A percentile compares a stretch with the other conserved stretches of the same genome.
Evolutionary conservation across 164 flowering plant genomes (phyloP).

Genomic region (Taxillus chinensis): DNA sequence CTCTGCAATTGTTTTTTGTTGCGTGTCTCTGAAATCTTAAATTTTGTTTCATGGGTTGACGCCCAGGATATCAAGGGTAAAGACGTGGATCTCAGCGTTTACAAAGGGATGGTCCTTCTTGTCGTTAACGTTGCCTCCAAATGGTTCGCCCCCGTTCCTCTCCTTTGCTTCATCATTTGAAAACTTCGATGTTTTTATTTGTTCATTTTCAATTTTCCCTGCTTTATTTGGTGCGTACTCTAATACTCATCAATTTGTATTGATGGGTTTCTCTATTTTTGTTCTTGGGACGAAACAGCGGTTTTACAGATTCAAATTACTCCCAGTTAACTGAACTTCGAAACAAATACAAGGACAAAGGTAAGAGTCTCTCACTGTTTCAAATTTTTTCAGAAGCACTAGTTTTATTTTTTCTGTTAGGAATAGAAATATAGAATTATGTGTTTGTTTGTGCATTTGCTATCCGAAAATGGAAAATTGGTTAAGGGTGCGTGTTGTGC

Average conservation of each 20-base stretch:
- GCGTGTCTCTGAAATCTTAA: neutral
- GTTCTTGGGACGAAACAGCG: conserved; percentile 31
- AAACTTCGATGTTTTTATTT: neutral
- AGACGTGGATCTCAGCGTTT: conserved; percentile 52
- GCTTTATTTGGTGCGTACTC: neutral
- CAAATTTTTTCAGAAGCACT: neutral
- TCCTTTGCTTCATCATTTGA: neutral
- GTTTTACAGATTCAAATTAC: conserved; percentile 60
- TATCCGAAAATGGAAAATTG: neutral
- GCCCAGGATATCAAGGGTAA: conserved; percentile 59
- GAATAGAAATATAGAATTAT: neutral
- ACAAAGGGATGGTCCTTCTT: conserved; percentile 72
- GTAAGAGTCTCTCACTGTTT: conserved; percentile 18
- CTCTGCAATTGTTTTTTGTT: neutral
- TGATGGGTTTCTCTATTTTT: neutral
- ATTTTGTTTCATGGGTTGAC: neutral
- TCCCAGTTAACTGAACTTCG: conserved; percentile 72
- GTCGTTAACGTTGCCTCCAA: conserved; percentile 91
- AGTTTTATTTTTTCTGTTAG: no score
- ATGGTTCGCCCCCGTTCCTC: conserved; percentile 34
- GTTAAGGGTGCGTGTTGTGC: neutral
- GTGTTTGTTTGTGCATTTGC: neutral
- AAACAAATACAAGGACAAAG: conserved; percentile 58
- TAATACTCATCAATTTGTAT: neutral
- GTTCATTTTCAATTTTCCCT: neutral